Percentiles rank a stretch among this genome's conserved stretches.
phyloP scores from a whole-genome alignment of 495 filamentous ascomycete species.

The Neurospora sp. region DNA sequence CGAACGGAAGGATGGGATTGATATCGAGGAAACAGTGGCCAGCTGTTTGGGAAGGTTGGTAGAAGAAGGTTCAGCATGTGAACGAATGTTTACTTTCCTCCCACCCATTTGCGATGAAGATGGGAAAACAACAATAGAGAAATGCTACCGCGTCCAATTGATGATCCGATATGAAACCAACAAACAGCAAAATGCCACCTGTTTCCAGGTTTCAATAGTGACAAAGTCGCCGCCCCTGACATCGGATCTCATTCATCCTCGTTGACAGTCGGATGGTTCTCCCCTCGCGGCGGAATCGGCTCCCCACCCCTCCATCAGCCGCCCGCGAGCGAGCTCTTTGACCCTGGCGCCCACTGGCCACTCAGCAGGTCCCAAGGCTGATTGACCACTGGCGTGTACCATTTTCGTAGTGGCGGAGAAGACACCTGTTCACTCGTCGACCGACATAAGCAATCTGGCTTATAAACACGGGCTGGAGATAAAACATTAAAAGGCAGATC shows the following conservation, averaged over 20 bases:
- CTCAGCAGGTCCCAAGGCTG: constrained; percentile 6
- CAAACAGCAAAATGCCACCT: not conserved
- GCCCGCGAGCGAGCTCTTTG: not conserved
- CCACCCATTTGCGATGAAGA: not conserved
- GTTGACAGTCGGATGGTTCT: not conserved
- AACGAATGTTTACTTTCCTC: not conserved
- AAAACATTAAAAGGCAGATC: constrained; percentile 15
- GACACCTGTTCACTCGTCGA: constrained; percentile 23
- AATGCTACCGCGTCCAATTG: not conserved
- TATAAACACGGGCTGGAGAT: constrained; percentile 13
- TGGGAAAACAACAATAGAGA: not conserved
- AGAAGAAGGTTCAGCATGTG: not conserved
- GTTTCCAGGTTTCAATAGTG: not conserved
- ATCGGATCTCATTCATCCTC: not conserved
- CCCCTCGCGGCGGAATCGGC: too few relatives aligned
- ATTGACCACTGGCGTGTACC: not conserved
- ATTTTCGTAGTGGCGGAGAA: constrained; percentile 13
- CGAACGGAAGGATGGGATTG: not conserved
- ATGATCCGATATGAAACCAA: not conserved
- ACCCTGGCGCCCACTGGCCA: not conserved
- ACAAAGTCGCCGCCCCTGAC: not conserved
- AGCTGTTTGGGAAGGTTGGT: not conserved
- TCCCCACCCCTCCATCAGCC: not conserved
- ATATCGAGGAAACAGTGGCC: not conserved
- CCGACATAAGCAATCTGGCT: constrained; percentile 10